Base-by-base conservation (phyloP, 2,329 filamentous ascomycete genomes). In the Parastagonospora nodorum region DNA sequence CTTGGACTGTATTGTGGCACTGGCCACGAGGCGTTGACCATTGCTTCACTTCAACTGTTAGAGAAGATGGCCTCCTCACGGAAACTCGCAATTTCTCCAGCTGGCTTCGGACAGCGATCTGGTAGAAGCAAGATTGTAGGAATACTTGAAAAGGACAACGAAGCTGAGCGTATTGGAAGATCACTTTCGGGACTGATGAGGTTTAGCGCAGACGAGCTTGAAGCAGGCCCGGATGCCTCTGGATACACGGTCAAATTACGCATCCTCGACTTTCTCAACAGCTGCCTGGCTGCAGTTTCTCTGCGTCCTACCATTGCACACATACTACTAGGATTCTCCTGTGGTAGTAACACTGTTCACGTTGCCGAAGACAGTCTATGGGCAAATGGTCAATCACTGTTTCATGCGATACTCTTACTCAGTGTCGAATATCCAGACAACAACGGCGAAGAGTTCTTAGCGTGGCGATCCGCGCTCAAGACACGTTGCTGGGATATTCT, bases 261-360 rank as follows among this genome's bases (percentile, higher is more conserved):
- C 52, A 87, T 97, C 16, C 81, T 99, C 5, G 88, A 93, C 57
- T 93, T 99, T 64, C 77, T 99, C 32, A 88, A 90, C 61, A 84
- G 86, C 47, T 96, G 90, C 67, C 80, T 99, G 2, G 82, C 84
- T 46, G 85, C 88, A 30, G 88, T 87, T 24, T 87, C 89, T 1
- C 84, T 88, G 61, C 84, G 87, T 61, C 92, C 94, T 4, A 95
- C 88, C 2, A 87, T 99, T 60, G 94, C 93, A 0, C 95, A 99
- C 72, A 81, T 96, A 39, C 79, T 99, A 2, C 84, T 99, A 5
- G 94, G 94, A 0, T 97, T 99, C 71, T 83, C 83, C 48, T 95
- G 91, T 64, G 84, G 86, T 37, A 84, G 88, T 31, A 87, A 86
- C 55, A 82, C 82, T 8, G 78, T 97, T 2, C 85, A 85, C 19